Percentiles rank a stretch among this genome's conserved stretches.
phyloP scores from a whole-genome alignment of 192 early-diverging fungal genomes.

The Helicostylum pulchrum region DNA sequence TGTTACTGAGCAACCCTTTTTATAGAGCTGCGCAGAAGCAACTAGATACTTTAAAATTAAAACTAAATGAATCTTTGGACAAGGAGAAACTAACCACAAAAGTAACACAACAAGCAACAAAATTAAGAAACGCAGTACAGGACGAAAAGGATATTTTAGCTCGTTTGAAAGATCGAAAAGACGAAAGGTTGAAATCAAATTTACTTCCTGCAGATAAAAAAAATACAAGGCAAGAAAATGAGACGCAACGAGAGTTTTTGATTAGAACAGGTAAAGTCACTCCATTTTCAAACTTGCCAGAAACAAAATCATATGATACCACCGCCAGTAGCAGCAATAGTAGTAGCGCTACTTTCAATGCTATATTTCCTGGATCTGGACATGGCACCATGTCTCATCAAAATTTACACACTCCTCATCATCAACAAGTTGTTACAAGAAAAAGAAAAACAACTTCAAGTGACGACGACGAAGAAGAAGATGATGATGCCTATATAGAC shows the following conservation, averaged over 20 bases:
- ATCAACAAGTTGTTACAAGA: not conserved
- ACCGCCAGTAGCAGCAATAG: constrained; percentile 9
- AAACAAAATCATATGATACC: too few species aligned
- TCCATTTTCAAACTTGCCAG: constrained; percentile 50
- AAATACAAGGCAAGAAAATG: constrained; percentile 26
- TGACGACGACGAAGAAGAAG: too few species aligned
- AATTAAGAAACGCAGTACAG: constrained; percentile 5
- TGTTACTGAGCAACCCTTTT: not conserved
- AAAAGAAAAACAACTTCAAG: not conserved
- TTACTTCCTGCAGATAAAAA: constrained; percentile 19
- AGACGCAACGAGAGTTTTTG: constrained; percentile 62
- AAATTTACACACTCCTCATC: not conserved
- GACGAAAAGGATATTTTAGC: constrained; percentile 35
- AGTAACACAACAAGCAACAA: constrained; percentile 37
- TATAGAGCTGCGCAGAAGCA: constrained; percentile 19
- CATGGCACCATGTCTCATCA: not conserved
- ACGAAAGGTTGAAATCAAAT: not conserved
- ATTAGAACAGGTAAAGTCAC: constrained; percentile 68
- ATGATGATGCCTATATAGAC: constrained; percentile 28
- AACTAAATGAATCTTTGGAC: constrained; percentile 32
- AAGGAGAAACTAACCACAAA: constrained; percentile 29
- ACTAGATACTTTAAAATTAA: constrained; percentile 38
- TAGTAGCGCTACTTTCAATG: not conserved
- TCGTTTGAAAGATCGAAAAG: constrained; percentile 28
- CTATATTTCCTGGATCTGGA: constrained; percentile 4